Evolutionary conservation across 257 asterid species (phyloP), one percentile per base, ranked within the genome.

Genomic region (Anisodus tanguticus): DNA sequence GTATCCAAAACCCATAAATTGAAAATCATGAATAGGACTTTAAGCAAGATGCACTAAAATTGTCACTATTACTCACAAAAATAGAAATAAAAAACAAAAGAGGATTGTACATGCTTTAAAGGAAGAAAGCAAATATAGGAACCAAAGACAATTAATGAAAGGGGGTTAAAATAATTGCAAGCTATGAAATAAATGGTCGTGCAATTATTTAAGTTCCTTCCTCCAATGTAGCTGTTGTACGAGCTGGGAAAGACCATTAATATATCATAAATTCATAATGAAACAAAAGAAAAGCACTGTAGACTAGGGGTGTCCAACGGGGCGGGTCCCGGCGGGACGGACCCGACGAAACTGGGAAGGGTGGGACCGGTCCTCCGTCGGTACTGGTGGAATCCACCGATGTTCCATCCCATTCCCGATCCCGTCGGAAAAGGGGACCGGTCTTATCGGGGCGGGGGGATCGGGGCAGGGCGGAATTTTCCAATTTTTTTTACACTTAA

Each of bases 161-260:
- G 16, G 12, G 16, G 64, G 26, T 31, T 22, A 76, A 76, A 76
- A 76, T 49, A 76, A 51, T 76, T 22, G 47, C 62, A 51, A 22
- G 54, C 63, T 26, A 26, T 51, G 63, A 76, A 76, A 71, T 45
- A 43, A 76, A 51, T 26, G 26, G 64, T 53, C 7, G 17, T 71
- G 37, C 63, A 76, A 76, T 76, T 22, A 76, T 26, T 51, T 13
- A 76, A 26, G 47, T 76, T 76, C 43, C 60, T 26, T 76, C 63
- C 47, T 76, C 15, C 8, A 26, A 76, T 26, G 13, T 53, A 76
- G 51, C 43, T 74, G 43, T 1, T 74, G 41, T n/a, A 49, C 58
- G 22, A 19, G 35, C 35, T 31, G 35, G 19, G 59, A 74, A 19
- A 22, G 62, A 12, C 60, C 9, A 53, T 13, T 53, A 76, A 26